Conservation (phyloP, 2,329 filamentous ascomycete species). For the Talaromyces sp. region DNA sequence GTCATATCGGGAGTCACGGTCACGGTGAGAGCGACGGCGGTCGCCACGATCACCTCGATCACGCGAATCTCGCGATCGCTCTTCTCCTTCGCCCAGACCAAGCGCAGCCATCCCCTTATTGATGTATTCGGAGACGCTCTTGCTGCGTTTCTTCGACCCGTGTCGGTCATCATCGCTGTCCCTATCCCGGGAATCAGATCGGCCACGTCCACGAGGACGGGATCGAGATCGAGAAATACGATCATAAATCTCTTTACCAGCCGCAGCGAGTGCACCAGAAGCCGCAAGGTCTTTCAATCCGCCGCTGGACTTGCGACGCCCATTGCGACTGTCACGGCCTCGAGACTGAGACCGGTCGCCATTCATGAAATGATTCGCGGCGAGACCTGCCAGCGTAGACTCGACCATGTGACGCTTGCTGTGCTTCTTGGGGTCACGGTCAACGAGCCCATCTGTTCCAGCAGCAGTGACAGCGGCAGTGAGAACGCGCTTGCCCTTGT, state of each 20-base stretch:
- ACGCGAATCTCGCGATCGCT: slow-evolving; percentile 29
- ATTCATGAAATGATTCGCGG: slow-evolving; percentile 83
- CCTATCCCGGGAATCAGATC: background rate
- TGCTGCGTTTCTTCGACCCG: slow-evolving; percentile 46
- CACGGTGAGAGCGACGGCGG: slow-evolving; percentile 30
- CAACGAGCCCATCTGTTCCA: slow-evolving; percentile 76
- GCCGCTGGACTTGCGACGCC: slow-evolving; percentile 47
- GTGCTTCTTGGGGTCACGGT: slow-evolving; percentile 70
- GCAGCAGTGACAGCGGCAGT: slow-evolving; percentile 85
- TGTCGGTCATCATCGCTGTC: slow-evolving; percentile 44
- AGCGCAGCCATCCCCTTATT: slow-evolving; percentile 48
- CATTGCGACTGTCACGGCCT: slow-evolving; percentile 60
- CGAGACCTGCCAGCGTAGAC: slow-evolving; percentile 83
- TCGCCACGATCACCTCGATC: slow-evolving; percentile 24
- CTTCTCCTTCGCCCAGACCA: slow-evolving; percentile 40
- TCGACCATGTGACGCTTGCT: slow-evolving; percentile 79
- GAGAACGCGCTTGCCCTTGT: slow-evolving; percentile 87
- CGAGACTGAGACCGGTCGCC: slow-evolving; percentile 75
- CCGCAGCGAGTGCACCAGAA: slow-evolving; percentile 49
- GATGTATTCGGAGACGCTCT: slow-evolving; percentile 50
- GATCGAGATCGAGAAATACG: slow-evolving; percentile 43
- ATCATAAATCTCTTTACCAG: slow-evolving; percentile 51
- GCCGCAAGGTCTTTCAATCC: slow-evolving; percentile 48
- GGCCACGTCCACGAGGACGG: slow-evolving; percentile 38
- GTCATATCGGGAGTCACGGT: slow-evolving; percentile 34